These are phyloP conservation scores for Ophiognomonia clavigignenti-juglandacearum DNA, from an alignment of 2,329 filamentous ascomycete species.

Conservation along the genomic window DNA sequence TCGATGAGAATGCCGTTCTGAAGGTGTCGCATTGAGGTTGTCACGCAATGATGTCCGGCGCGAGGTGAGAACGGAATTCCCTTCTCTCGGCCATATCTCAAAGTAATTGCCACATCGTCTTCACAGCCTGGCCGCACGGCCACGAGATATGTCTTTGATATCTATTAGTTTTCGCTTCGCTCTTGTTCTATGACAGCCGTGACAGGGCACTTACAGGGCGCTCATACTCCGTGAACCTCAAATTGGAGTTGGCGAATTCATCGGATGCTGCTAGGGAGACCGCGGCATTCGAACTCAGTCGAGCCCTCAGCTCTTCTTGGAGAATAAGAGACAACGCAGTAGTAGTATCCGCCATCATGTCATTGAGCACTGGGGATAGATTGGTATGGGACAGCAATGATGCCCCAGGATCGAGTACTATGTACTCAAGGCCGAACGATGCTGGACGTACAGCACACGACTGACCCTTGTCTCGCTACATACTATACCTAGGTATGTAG, in stretches of 20 bases:
- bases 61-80: not conserved
- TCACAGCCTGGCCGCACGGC: not conserved
- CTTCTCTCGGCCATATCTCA: not conserved
- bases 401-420: no score
- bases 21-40: slow-evolving; percentile 1
- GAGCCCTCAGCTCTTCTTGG: not conserved
- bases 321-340: not conserved
- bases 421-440: not conserved
- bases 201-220: not conserved
- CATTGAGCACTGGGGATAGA: no score
- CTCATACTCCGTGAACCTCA: slow-evolving; percentile 3
- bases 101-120: not conserved
- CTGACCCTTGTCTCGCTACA: no score
- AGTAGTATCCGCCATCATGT: not conserved
- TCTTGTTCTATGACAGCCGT: not conserved
- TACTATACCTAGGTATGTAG: no score
- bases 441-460: no score
- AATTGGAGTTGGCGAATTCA: not conserved
- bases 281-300: not conserved
- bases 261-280: not conserved
- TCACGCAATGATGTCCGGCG: slow-evolving; percentile 3
- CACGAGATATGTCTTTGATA: not conserved
- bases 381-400: no score
- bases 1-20: not conserved
- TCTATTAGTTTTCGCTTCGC: not conserved